A percentile compares a stretch with the other conserved stretches of the same genome.
Conservation (phyloP, 306 rosid genomes). For the Lathyrus tuberosus region DNA sequence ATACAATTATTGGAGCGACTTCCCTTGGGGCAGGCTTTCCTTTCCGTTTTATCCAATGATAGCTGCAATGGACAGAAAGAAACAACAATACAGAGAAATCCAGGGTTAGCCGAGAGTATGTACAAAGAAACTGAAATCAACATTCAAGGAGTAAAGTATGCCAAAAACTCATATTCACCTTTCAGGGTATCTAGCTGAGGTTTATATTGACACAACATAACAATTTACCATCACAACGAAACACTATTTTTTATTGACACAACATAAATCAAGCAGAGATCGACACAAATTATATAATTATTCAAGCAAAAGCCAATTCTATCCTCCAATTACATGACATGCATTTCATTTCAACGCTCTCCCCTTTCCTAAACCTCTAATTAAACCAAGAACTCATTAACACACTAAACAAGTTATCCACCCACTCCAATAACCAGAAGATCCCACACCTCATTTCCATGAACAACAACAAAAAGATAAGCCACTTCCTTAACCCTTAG, state of each 20-base stretch:
- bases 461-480: background rate
- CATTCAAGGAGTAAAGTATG: conserved; percentile 2
- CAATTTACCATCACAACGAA: conserved; percentile 9
- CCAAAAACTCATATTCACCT: conserved; percentile 7
- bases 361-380: conserved; percentile 14
- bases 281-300: background rate
- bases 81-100: conserved; percentile 25
- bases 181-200: background rate
- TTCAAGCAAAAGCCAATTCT: conserved; percentile 17
- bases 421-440: background rate
- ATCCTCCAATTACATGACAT: background rate
- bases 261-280: background rate
- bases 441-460: background rate
- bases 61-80: conserved; percentile 56
- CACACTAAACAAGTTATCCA: background rate
- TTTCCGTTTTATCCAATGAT: conserved; percentile 93
- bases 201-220: background rate
- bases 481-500: background rate
- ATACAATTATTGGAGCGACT: conserved; percentile 83
- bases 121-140: conserved; percentile 21
- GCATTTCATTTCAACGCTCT: background rate
- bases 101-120: background rate
- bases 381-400: background rate
- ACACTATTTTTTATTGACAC: background rate
- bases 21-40: conserved; percentile 95